A percentile compares a stretch with the other conserved stretches of the same genome.
These are phyloP conservation scores for Lichenothelia convexa DNA, from an alignment of 495 filamentous ascomycete genomes.

Conservation along the genomic window DNA sequence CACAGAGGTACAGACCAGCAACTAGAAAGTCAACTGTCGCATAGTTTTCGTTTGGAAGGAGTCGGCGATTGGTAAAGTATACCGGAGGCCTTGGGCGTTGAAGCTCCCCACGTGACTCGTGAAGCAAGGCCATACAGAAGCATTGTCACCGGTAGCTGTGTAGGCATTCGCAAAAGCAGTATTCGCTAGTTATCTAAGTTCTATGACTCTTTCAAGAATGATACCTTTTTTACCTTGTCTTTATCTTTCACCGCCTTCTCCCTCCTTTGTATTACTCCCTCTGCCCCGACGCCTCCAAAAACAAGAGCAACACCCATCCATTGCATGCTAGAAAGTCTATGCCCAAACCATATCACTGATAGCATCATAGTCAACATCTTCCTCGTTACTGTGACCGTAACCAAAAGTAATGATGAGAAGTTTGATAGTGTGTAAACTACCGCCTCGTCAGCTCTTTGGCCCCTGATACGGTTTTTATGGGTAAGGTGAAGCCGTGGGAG, in stretches of 20 bases:
- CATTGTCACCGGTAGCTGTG: too few species aligned
- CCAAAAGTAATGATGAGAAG: conserved; percentile 80
- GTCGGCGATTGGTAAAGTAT: too few species aligned
- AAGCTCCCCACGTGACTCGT: too few species aligned
- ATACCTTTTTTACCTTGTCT: conserved; percentile 36
- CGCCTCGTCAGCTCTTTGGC: conserved; percentile 10
- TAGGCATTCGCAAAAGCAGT: not conserved
- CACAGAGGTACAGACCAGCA: too few species aligned
- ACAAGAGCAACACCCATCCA: conserved; percentile 84
- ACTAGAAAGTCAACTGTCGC: too few species aligned
- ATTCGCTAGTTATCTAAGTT: not conserved
- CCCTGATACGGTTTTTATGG: not conserved
- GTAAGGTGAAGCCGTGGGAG: not conserved
- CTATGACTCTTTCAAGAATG: conserved; percentile 20
- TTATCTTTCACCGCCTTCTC: conserved; percentile 73
- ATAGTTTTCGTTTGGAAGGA: too few species aligned
- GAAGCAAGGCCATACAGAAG: too few species aligned
- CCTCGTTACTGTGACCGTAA: conserved; percentile 89
- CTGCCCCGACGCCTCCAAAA: conserved; percentile 86
- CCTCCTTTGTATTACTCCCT: conserved; percentile 59
- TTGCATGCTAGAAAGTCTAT: conserved; percentile 66
- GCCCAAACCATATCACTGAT: conserved; percentile 86
- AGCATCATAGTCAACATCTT: conserved; percentile 99
- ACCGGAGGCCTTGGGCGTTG: too few species aligned
- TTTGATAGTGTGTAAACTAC: conserved; percentile 75